phyloP scores from a whole-genome alignment of 2,329 filamentous ascomycete species.

The Pseudocercospora fijiensis region DNA sequence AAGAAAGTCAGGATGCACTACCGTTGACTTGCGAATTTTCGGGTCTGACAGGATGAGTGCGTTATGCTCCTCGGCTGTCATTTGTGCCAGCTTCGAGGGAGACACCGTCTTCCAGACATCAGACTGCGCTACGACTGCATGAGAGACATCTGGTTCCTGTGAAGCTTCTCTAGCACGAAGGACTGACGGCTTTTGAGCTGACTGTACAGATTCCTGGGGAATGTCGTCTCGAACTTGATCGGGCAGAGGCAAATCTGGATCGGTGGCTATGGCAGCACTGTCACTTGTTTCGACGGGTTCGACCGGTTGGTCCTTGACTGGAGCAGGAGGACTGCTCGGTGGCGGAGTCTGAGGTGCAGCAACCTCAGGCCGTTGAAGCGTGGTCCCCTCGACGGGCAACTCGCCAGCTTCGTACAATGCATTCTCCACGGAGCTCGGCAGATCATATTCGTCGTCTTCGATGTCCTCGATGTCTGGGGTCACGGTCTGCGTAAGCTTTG shows the following conservation, averaged over 20 bases:
- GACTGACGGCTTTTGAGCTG: not conserved
- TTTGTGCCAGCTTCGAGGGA: constrained; percentile 41
- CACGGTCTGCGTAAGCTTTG: constrained; percentile 33
- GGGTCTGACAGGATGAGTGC: constrained; percentile 80
- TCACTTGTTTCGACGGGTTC: constrained; percentile 3
- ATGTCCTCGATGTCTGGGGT: constrained; percentile 37
- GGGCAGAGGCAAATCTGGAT: not conserved
- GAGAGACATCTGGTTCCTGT: constrained; percentile 38
- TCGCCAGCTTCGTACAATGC: constrained; percentile 27
- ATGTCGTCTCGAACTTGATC: not conserved
- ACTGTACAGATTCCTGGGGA: not conserved
- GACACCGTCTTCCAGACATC: constrained; percentile 32
- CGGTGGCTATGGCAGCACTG: not conserved
- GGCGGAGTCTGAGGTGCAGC: constrained; percentile 23
- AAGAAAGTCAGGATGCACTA: constrained; percentile 88
- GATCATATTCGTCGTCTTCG: constrained; percentile 32
- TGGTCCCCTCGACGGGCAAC: not conserved
- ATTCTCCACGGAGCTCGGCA: constrained; percentile 38
- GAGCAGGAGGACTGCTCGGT: constrained; percentile 17
- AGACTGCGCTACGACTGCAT: constrained; percentile 36
- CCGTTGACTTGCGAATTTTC: constrained; percentile 80
- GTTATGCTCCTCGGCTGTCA: constrained; percentile 94
- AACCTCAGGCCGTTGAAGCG: not conserved
- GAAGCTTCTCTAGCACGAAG: constrained; percentile 34
- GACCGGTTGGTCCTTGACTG: constrained; percentile 10